Evolutionary conservation across 1,139 yeast genomes (phyloP), one percentile per base, ranked within the genome.

Genomic region (Zygotorulaspora mrakii): DNA sequence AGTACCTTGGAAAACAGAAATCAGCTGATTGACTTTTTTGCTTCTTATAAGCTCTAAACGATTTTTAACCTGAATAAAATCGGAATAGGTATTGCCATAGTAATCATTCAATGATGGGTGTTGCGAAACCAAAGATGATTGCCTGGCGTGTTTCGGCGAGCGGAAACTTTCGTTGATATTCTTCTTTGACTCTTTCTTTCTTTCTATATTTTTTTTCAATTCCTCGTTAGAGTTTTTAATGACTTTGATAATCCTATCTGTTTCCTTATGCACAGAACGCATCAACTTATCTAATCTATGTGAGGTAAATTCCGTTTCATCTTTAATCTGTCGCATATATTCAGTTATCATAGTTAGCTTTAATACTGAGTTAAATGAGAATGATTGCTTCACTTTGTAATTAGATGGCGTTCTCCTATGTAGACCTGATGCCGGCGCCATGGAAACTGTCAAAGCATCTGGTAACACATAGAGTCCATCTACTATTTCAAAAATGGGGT

Each of bases 301-400:
- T 2, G 57, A 49, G 12, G 50, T 38, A 4, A 38, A 36, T 4
- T 11, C 17, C 9, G 40, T 48, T 33, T 59, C 65, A 17, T 47
- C 48, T 16, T 32, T 36, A 2, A 52, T 45, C 37, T 57, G 60
- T 4, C 48, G 41, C 9, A 41, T 41, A 42, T 59, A 59, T 29
- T 58, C 62, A 4, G 54, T 22, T 8, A 56, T 29, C 30, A 53
- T 61, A 21, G 52, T 54, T 13, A 61, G 17, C 31, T 59, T 59
- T 11, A 61, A 31, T 11, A 55, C 36, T 3, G 53, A 42, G 40
- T 57, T 61, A 35, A 50, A 61, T 7, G 48, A 46, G 18, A 53
- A 47, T 1, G 61, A 53, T 17, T 35, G 35, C 30, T 48, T 45
- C 2, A 30, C 7, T 17, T 26, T 42, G 29, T 16, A 22, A 13